Evolutionary conservation across 2,329 filamentous ascomycete genomes (phyloP).

Genomic region (Colletotrichum paranaense): DNA sequence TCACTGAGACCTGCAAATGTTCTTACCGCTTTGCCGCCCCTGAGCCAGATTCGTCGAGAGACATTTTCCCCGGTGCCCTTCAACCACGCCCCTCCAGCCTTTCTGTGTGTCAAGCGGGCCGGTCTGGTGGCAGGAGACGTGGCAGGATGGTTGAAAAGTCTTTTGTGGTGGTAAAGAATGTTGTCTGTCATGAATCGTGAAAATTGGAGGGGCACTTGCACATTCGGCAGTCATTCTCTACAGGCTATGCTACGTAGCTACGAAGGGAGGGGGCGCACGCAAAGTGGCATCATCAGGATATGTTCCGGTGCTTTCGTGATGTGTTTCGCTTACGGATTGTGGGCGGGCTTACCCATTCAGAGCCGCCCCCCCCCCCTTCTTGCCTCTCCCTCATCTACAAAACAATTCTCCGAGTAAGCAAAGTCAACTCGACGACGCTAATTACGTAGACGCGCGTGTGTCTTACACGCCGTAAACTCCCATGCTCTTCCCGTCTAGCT

Average conservation of each 20-base stretch:
- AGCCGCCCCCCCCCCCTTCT: background rate
- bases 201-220: slow-evolving; percentile 1
- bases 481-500: background rate
- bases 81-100: background rate
- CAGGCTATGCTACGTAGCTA: background rate
- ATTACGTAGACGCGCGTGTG: slow-evolving; percentile 18
- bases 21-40: slow-evolving; percentile 10
- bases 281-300: background rate
- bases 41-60: slow-evolving; percentile 24
- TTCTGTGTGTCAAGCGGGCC: background rate
- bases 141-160: background rate
- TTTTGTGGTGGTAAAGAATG: background rate
- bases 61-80: background rate
- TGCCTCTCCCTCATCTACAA: background rate
- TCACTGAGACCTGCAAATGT: slow-evolving; percentile 16
- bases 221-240: slow-evolving; percentile 6
- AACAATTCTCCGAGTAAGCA: background rate
- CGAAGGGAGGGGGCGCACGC: background rate
- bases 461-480: slow-evolving; percentile 6
- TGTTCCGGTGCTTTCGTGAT: background rate
- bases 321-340: slow-evolving; percentile 3
- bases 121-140: background rate
- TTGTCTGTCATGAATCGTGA: slow-evolving; percentile 15
- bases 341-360: background rate
- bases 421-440: background rate